These are phyloP conservation scores for Saccharomycopsis hybrid DNA, from an alignment of 1,139 yeast species.

Conservation along the genomic window DNA sequence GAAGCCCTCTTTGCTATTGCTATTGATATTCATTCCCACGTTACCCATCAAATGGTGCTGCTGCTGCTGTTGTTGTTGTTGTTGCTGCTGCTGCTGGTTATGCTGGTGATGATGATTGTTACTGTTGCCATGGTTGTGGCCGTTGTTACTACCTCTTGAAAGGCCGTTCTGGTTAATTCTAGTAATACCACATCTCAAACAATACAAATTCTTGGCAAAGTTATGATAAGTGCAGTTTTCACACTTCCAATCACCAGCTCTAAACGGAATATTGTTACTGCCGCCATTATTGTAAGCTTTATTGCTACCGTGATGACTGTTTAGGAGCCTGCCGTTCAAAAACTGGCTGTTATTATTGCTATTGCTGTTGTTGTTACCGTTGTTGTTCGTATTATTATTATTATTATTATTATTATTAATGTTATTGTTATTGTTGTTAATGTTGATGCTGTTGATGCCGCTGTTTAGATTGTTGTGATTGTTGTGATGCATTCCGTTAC, in stretches of 20 bases:
- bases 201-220: slow-evolving; percentile 84
- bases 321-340: slow-evolving; percentile 7
- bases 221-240: slow-evolving; percentile 84
- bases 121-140: too few species aligned
- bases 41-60: too few species aligned
- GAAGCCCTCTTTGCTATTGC: too few species aligned
- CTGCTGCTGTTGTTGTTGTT: too few species aligned
- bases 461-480: neutral
- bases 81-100: too few species aligned
- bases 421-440: slow-evolving; percentile 11
- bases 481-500: too few species aligned
- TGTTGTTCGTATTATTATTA: slow-evolving; percentile 22
- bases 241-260: slow-evolving; percentile 98
- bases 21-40: too few species aligned
- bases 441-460: too few species aligned
- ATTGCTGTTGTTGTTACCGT: slow-evolving; percentile 7
- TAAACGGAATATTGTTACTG: slow-evolving; percentile 59
- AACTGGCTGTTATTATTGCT: slow-evolving; percentile 11
- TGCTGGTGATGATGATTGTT: too few species aligned
- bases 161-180: slow-evolving; percentile 31
- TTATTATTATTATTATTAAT: slow-evolving; percentile 19
- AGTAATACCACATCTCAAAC: slow-evolving; percentile 83
- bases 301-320: too few species aligned
- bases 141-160: too few species aligned
- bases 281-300: neutral